Percentiles rank a stretch among this genome's conserved stretches.
Conservation (phyloP, 805 yeast species). For the Kurtzmaniella fragi region DNA sequence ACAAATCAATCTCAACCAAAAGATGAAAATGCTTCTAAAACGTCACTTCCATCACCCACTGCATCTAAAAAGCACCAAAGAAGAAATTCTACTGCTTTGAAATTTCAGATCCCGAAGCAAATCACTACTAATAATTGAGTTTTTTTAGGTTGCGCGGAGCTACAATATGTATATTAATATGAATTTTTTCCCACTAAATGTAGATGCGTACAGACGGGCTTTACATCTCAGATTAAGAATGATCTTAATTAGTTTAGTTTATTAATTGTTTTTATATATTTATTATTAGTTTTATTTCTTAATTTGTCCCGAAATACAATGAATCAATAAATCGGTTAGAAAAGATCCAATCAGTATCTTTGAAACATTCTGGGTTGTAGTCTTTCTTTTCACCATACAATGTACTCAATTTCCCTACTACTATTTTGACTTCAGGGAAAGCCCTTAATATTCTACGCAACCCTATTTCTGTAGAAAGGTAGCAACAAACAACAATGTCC, state of each 20-base stretch:
- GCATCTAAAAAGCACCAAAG: slow-evolving; percentile 31
- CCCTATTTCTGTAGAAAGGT: slow-evolving; percentile 76
- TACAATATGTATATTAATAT: no score
- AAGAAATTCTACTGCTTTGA: slow-evolving; percentile 43
- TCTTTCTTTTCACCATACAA: slow-evolving; percentile 18
- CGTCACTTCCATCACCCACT: not conserved
- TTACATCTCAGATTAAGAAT: no score
- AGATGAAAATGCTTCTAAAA: not conserved
- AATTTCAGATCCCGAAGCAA: slow-evolving; percentile 35
- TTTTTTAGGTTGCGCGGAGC: no score
- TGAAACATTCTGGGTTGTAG: slow-evolving; percentile 35
- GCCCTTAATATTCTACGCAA: slow-evolving; percentile 68
- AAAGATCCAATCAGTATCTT: slow-evolving; percentile 55
- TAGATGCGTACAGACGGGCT: no score
- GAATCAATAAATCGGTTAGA: slow-evolving; percentile 68
- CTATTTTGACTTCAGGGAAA: slow-evolving; percentile 63
- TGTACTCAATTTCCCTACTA: slow-evolving; percentile 61
- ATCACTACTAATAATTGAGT: not conserved
- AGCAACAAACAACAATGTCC: slow-evolving; percentile 64
- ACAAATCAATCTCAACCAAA: not conserved
- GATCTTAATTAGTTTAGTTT: not conserved
- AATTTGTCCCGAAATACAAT: slow-evolving; percentile 67
- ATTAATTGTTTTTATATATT: not conserved
- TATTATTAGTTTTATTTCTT: not conserved
- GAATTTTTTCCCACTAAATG: no score